Base-by-base conservation (phyloP, 345 rosid species). In the Moricandia arvensis region DNA sequence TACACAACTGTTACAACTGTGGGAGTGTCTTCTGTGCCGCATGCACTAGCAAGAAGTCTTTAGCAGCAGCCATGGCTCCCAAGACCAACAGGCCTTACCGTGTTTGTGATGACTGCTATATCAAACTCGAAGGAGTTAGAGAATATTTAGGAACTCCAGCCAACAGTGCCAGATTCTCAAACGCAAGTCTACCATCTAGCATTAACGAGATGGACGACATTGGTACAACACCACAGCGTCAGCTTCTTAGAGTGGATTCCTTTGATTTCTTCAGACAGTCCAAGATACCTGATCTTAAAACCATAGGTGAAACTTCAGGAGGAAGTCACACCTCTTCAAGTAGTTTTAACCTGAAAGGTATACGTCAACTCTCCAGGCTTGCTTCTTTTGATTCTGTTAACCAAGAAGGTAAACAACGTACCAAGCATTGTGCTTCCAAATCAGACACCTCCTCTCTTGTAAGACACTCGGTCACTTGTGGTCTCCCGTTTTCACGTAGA, bases 11-110 rank as follows among this genome's bases (percentile, higher is more conserved):
- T 78, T 88, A 85, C 35, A 83, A 86, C 51, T 88, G 92, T 61
- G 93, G 91, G 57, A 78, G 83, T 45, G 87, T 77, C 26, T 82
- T 83, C 79, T 90, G 93, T 49, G 82, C 80, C 15, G 78, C 83
- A 21, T 88, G 93, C 79, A 88, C 90, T 55, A 76, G 81, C 66
- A 88, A 80, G 75, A 87, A 79, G 63, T 79, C 89, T 3, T 71
- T 80, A 34, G 90, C 83, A 77, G 91, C 96, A 77, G 83, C 93
- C 8, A 75, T 90, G 87, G 90, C 91, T 66, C 90, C 91, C 6
- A 84, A 75, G 31, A 75, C 70, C 3, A 74, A 84, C 83, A 87
- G 88, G 77, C 83, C 88, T 74, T 81, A 80, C 76, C 90, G 89
- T 45, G 93, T 88, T 12, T 88, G 91, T 68, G 89, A 87, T 73